Percentiles rank a stretch among this genome's conserved stretches.
These are phyloP conservation scores for Pyrenophora graminea DNA, from an alignment of 2,329 filamentous ascomycete genomes.

Conservation along the genomic window DNA sequence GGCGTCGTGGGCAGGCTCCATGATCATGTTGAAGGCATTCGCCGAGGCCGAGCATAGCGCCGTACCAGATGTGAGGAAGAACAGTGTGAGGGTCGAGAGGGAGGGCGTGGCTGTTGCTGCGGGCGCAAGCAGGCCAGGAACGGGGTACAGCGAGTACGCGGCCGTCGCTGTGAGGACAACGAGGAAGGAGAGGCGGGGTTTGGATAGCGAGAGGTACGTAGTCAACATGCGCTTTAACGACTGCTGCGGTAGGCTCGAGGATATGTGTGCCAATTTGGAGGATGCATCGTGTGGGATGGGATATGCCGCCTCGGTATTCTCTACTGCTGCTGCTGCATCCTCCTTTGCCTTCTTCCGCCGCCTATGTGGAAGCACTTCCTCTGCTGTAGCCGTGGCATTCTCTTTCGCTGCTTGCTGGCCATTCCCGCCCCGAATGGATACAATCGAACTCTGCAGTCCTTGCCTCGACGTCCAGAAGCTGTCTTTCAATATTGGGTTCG, in stretches of 20 bases:
- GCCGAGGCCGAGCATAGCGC: constrained; percentile 87
- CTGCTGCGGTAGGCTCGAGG: constrained; percentile 59
- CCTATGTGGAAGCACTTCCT: constrained; percentile 43
- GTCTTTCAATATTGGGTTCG: constrained; percentile 42
- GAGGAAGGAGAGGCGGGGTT: constrained; percentile 88
- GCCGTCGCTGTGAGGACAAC: constrained; percentile 90
- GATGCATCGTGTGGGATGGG: constrained; percentile 62
- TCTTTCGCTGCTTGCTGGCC: constrained; percentile 14
- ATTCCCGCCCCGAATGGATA: constrained; percentile 12
- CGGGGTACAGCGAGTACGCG: constrained; percentile 89
- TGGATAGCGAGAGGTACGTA: constrained; percentile 87
- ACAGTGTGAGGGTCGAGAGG: constrained; percentile 84
- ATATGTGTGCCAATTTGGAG: constrained; percentile 61
- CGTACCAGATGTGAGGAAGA: constrained; percentile 89
- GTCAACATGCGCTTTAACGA: constrained; percentile 71
- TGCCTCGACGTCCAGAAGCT: constrained; percentile 35
- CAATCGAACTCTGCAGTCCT: constrained; percentile 40
- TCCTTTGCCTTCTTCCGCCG: constrained; percentile 39
- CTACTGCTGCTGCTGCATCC: constrained; percentile 11
- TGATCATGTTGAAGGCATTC: constrained; percentile 96
- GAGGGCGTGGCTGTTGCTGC: constrained; percentile 72
- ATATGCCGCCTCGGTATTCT: constrained; percentile 32
- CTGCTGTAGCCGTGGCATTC: constrained; percentile 15
- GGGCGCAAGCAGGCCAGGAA: constrained; percentile 80
- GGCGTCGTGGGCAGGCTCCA: constrained; percentile 87